Percentiles rank a stretch among this genome's conserved stretches.
These are phyloP conservation scores for Botryosphaeria dothidea DNA, from an alignment of 2,329 filamentous ascomycete species.

Conservation along the genomic window DNA sequence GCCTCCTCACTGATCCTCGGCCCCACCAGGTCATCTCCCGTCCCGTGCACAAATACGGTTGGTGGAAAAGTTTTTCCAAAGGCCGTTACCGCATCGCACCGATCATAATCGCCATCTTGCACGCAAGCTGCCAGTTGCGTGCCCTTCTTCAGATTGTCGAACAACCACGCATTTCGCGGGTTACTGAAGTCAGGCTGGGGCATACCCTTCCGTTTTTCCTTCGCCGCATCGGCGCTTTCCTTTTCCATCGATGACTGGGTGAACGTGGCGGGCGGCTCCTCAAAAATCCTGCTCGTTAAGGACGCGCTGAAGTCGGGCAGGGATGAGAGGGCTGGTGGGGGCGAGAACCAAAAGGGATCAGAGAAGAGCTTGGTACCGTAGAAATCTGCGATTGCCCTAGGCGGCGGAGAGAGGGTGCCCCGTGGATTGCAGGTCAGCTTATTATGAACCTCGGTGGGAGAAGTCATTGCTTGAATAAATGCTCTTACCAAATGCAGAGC, in stretches of 20 bases:
- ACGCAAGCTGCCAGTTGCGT: neutral
- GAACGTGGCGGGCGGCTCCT: neutral
- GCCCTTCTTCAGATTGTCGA: neutral
- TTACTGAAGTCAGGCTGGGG: neutral
- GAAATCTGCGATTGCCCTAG: neutral
- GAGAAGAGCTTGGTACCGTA: neutral
- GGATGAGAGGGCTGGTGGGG: neutral
- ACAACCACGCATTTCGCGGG: neutral
- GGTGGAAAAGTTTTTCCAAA: neutral
- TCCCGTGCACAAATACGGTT: neutral
- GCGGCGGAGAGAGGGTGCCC: neutral
- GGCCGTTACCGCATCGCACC: neutral
- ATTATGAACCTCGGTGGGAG: no score
- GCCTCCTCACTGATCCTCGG: neutral
- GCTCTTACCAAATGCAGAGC: neutral
- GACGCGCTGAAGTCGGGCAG: neutral
- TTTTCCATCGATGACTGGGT: neutral
- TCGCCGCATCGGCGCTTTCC: neutral
- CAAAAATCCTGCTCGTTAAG: neutral
- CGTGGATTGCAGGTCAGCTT: no score
- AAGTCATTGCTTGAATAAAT: no score
- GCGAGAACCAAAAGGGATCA: neutral
- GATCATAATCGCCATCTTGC: neutral
- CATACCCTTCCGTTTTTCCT: neutral
- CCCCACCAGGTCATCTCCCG: neutral